Conservation (phyloP, 2,329 filamentous ascomycete species). For the Fusarium udum region DNA sequence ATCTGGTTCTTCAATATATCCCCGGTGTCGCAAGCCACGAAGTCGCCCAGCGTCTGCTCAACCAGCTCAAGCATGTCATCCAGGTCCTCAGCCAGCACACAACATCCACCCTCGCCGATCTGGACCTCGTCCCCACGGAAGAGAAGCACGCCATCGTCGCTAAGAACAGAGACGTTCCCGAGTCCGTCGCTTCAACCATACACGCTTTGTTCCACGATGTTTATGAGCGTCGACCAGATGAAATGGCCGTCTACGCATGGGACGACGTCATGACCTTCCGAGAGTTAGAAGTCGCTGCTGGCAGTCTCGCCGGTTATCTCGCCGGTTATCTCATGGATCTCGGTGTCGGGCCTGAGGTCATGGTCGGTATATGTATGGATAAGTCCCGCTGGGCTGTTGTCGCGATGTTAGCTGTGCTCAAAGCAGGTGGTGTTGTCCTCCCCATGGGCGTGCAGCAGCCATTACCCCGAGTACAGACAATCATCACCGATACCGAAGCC, state of each 20-base stretch:
- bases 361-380: not conserved
- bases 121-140: not conserved
- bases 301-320: not conserved
- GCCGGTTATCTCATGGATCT: not conserved
- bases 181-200: not conserved
- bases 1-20: not conserved
- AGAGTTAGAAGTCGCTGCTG: not conserved
- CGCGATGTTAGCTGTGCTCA: not conserved
- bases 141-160: not conserved
- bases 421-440: not conserved
- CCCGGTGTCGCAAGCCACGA: not conserved
- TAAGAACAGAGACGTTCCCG: not conserved
- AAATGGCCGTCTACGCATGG: not conserved
- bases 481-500: not conserved
- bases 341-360: not conserved
- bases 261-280: not conserved
- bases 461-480: not conserved
- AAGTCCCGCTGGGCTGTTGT: not conserved
- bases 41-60: not conserved
- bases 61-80: not conserved
- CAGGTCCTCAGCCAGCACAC: not conserved
- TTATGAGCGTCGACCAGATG: not conserved
- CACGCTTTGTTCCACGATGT: not conserved
- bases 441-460: not conserved
- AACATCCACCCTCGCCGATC: rapidly evolving